Base-by-base conservation (phyloP, 2,329 filamentous ascomycete species). In the Fonsecaea monophora region DNA sequence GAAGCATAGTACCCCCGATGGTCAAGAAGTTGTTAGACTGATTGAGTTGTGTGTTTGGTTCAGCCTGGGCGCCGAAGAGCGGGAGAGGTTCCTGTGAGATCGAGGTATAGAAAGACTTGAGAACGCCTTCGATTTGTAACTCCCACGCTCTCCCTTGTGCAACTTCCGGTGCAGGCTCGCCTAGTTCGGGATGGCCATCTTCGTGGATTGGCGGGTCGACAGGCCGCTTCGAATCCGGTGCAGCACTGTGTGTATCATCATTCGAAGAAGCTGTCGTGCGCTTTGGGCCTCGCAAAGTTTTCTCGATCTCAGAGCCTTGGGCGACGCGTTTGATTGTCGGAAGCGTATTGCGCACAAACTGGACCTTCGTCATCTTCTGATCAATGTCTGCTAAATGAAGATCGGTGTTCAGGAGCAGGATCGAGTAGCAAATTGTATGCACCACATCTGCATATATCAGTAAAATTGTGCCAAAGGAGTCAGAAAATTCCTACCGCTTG, bases 311-410 rank as follows among this genome's bases (percentile, higher is more conserved):
- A 15, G 60, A 50, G 7, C 60, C 70, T 48, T 67, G 59, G n/a
- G 62, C 87, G 12, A 92, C 89, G 57, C 92, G 89, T 66, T 87
- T 88, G 69, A 99, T 91, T 0, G 94, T 97, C 0, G 91, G 90
- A 84, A 98, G 89, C 4, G 95, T 97, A 76, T 99, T 99, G 79
- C 96, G 96, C 76, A 99, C 87, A 75, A 98, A 99, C 75, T 98
- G 94, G 70, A 86, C 90, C 64, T 91, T 88, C 1, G 94, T 98
- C 95, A 99, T 99, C 82, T 96, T 96, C 73, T 91, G 89, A 68
- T 96, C 93, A 73, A 98, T 97, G 75, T 98, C 94, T 66, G 94
- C 95, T 75, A 98, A 79, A 75, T 99, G 94, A 64, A 99, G 83
- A 81, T 99, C 95, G 38, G 95, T 99, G 75, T 99, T 99, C 70